Conservation (phyloP, 805 yeast genomes). For the Saccharomyces cerevisiae region DNA sequence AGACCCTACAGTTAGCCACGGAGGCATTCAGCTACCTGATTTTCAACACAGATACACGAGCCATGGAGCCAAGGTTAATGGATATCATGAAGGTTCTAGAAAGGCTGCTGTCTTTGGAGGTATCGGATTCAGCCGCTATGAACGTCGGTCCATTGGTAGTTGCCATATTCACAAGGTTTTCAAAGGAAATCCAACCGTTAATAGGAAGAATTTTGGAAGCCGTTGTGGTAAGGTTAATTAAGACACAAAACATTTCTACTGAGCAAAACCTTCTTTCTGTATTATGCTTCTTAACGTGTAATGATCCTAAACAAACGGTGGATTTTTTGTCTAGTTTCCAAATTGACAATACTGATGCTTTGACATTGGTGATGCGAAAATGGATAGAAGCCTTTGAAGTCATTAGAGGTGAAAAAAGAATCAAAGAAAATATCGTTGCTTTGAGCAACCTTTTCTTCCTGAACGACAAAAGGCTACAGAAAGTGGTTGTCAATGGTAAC, state of each 20-base stretch:
- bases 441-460: conserved; percentile 56
- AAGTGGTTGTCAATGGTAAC: conserved; percentile 68
- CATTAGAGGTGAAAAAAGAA: conserved; percentile 68
- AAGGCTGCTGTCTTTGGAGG: conserved; percentile 58
- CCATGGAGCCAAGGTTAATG: conserved; percentile 10
- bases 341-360: conserved; percentile 33
- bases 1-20: conserved; percentile 67
- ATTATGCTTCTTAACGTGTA: conserved; percentile 59
- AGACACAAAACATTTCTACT: conserved; percentile 63
- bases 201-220: conserved; percentile 59
- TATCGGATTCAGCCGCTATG: conserved; percentile 75
- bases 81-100: conserved; percentile 45
- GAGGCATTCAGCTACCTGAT: conserved; percentile 62
- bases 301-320: conserved; percentile 56
- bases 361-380: conserved; percentile 54
- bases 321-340: conserved; percentile 45
- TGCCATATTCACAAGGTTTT: conserved; percentile 48
- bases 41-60: conserved; percentile 29
- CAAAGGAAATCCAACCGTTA: conserved; percentile 31
- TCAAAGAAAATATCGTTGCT: conserved; percentile 59
- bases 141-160: conserved; percentile 61
- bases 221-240: conserved; percentile 55
- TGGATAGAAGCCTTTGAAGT: conserved; percentile 83
- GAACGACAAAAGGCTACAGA: conserved; percentile 44
- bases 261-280: conserved; percentile 71